phyloP scores from a whole-genome alignment of 148 eudicot species.

The Diospyros lotus region DNA sequence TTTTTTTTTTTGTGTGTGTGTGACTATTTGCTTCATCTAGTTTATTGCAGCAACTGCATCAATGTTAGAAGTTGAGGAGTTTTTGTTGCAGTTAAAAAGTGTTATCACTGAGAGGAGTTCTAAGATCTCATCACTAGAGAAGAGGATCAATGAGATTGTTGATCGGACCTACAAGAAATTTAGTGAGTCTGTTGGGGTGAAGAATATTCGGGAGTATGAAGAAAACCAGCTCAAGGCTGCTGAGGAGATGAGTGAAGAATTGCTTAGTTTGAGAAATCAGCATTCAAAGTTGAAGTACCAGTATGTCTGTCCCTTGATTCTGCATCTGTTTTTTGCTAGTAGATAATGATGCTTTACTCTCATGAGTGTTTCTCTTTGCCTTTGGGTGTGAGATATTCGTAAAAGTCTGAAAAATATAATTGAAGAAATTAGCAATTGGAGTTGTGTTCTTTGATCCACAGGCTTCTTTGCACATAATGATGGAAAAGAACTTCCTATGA shows the following conservation, averaged over 20 bases:
- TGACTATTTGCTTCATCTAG: constrained; percentile 2
- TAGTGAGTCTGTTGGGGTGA: constrained; percentile 83
- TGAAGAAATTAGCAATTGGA: background rate
- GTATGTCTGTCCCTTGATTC: constrained; percentile 43
- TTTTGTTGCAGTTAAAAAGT: constrained; percentile 50
- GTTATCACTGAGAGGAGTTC: constrained; percentile 45
- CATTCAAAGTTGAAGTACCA: constrained; percentile 89
- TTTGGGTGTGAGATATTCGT: background rate
- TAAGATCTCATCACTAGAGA: constrained; percentile 62
- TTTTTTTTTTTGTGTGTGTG: no score
- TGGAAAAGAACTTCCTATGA: background rate
- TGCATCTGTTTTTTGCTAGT: background rate
- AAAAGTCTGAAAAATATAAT: background rate
- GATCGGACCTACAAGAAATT: constrained; percentile 79
- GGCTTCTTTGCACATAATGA: background rate
- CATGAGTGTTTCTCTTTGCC: background rate
- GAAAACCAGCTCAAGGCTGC: constrained; percentile 88
- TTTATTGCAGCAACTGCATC: background rate
- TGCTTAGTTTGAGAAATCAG: constrained; percentile 73
- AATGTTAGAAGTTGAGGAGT: constrained; percentile 5
- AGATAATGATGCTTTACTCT: background rate
- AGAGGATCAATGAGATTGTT: constrained; percentile 74
- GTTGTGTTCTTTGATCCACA: background rate
- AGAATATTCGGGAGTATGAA: constrained; percentile 87
- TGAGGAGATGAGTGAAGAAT: constrained; percentile 70